These are phyloP conservation scores for Irpex sp. DNA, from an alignment of 1,284 basidiomycete genomes.

Conservation along the genomic window DNA sequence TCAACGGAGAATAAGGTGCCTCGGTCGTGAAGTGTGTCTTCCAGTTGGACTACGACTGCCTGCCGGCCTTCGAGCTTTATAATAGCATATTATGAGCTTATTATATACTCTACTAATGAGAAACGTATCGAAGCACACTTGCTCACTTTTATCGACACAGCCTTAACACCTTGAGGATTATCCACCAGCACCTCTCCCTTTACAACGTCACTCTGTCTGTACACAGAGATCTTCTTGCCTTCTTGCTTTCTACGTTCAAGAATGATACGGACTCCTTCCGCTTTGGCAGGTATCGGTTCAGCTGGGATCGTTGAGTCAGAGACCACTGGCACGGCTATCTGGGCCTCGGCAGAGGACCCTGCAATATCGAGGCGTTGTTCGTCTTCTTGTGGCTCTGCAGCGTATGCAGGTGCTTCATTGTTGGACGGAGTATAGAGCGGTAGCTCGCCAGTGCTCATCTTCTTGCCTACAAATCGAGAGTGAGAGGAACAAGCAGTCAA, in stretches of 20 bases:
- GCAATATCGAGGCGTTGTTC: constrained; percentile 25
- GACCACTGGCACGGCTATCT: constrained; percentile 3
- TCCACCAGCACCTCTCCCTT: neutral
- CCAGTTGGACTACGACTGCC: constrained; percentile 10
- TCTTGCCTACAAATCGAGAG: neutral
- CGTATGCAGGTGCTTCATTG: constrained; percentile 24
- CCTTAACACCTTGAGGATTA: neutral
- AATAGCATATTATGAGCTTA: neutral
- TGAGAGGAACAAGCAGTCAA: neutral
- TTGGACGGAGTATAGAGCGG: constrained; percentile 22
- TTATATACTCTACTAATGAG: neutral
- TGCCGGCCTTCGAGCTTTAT: neutral
- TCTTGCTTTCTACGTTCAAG: neutral
- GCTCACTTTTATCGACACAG: constrained; percentile 15
- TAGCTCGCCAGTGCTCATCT: neutral
- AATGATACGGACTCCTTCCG: neutral
- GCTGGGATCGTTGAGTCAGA: constrained; percentile 10
- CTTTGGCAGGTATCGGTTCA: constrained; percentile 21
- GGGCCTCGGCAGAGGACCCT: constrained; percentile 1
- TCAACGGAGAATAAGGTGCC: constrained; percentile 1
- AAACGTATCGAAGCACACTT: neutral
- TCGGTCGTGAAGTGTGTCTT: constrained; percentile 15
- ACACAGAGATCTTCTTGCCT: neutral
- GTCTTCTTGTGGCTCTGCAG: constrained; percentile 20
- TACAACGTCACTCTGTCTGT: neutral